Evolutionary conservation across 495 filamentous ascomycete genomes (phyloP).

Genomic region (Eremomyces bilateralis): DNA sequence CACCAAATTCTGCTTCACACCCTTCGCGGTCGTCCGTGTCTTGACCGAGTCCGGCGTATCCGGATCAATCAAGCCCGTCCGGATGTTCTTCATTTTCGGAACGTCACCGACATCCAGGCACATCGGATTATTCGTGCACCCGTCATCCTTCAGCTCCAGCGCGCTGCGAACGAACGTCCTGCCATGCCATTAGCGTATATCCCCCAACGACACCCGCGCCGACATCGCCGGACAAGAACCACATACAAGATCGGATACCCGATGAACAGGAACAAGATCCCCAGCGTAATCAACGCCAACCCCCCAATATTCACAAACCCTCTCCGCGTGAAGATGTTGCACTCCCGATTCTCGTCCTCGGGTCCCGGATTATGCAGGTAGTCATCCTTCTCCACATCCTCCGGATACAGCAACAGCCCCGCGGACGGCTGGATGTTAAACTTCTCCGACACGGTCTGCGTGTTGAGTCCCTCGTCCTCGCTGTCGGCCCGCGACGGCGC

Average conservation of each 20-base stretch:
- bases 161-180: constrained; percentile 34
- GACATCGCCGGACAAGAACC: too few relatives aligned
- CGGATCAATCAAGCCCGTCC: constrained; percentile 43
- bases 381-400: constrained; percentile 64
- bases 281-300: constrained; percentile 35
- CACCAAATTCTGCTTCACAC: constrained; percentile 41
- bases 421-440: constrained; percentile 57
- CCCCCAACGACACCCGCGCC: too few relatives aligned
- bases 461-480: constrained; percentile 46
- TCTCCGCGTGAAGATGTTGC: constrained; percentile 44
- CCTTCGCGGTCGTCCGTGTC: constrained; percentile 34
- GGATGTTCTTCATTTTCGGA: constrained; percentile 35
- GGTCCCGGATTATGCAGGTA: constrained; percentile 53
- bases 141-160: constrained; percentile 12
- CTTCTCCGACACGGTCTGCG: constrained; percentile 58
- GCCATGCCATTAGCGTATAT: constrained; percentile 7
- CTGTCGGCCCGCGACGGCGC: constrained; percentile 38
- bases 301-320: constrained; percentile 49
- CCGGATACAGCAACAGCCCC: constrained; percentile 46
- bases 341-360: constrained; percentile 38
- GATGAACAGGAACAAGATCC: constrained; percentile 46
- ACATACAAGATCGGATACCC: constrained; percentile 54
- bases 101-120: constrained; percentile 35
- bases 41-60: constrained; percentile 41
- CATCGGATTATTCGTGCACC: constrained; percentile 23